Percentiles rank a stretch among this genome's conserved stretches.
These are phyloP conservation scores for Capsella bursapastoris DNA, from an alignment of 345 rosid species.

Conservation along the genomic window DNA sequence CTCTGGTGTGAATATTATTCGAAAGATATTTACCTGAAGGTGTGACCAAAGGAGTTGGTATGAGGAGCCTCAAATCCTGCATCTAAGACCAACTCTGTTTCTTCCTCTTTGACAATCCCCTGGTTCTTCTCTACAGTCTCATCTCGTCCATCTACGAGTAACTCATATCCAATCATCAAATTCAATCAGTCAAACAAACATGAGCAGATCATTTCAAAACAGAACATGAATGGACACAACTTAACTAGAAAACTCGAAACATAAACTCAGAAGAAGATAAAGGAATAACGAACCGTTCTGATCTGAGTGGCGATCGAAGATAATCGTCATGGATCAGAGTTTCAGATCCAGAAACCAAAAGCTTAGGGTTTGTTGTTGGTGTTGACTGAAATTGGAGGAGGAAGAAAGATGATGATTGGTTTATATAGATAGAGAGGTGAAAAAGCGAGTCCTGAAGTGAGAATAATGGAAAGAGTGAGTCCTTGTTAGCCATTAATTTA, in stretches of 20 bases:
- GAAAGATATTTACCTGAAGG: slow-evolving; percentile 61
- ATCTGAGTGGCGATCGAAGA: slow-evolving; percentile 24
- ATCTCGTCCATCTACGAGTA: slow-evolving; percentile 36
- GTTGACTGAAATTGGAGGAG: slow-evolving; percentile 31
- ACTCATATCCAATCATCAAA: not conserved
- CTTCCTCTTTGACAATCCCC: slow-evolving; percentile 39
- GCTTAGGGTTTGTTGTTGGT: slow-evolving; percentile 38
- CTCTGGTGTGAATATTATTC: not conserved
- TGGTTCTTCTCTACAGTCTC: slow-evolving; percentile 51
- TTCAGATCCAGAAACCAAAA: slow-evolving; percentile 1
- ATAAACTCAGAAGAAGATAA: slow-evolving; percentile 1
- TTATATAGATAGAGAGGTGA: slow-evolving; percentile 7
- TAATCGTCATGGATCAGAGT: slow-evolving; percentile 36
- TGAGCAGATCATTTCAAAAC: not conserved
- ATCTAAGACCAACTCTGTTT: slow-evolving; percentile 53
- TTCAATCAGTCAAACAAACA: not conserved
- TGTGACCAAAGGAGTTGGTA: slow-evolving; percentile 82
- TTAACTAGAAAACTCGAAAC: not conserved
- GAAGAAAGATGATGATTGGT: not conserved
- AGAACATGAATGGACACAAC: not conserved
- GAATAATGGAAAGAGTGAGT: slow-evolving; percentile 37
- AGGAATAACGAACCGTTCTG: slow-evolving; percentile 33
- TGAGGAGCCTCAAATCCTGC: slow-evolving; percentile 66
- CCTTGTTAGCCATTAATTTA: slow-evolving; percentile 42
- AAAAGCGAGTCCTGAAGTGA: slow-evolving; percentile 40